phyloP scores from a whole-genome alignment of 2,329 filamentous ascomycete genomes.

The Aureobasidium sp. region DNA sequence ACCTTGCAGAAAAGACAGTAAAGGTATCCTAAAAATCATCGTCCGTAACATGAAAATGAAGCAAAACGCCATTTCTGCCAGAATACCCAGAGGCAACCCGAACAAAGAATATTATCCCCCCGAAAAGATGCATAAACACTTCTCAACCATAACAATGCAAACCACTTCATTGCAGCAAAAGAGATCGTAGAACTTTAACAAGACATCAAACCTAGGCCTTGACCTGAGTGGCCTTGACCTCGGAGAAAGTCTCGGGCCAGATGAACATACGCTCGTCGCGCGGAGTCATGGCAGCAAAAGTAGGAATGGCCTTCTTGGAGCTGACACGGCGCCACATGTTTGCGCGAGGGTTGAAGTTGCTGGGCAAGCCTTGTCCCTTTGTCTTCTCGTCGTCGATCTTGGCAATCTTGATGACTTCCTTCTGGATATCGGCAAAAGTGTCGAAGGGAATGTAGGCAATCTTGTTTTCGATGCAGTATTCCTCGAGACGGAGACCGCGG shows the following conservation, averaged over 20 bases:
- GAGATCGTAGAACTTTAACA: not conserved
- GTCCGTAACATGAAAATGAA: not conserved
- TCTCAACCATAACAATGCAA: constrained; percentile 5
- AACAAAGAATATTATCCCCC: not conserved
- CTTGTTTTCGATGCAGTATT: constrained; percentile 57
- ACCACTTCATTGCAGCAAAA: not conserved
- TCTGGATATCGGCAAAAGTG: constrained; percentile 60
- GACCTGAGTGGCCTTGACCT: constrained; percentile 15
- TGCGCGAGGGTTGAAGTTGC: constrained; percentile 59
- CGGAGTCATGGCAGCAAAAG: constrained; percentile 46
- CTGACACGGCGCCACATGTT: constrained; percentile 61
- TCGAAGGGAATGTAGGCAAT: constrained; percentile 58
- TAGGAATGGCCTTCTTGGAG: constrained; percentile 49
- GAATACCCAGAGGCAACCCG: not conserved
- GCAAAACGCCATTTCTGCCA: not conserved
- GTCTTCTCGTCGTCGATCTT: constrained; percentile 56
- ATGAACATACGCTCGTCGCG: constrained; percentile 52
- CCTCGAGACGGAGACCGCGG: constrained; percentile 56
- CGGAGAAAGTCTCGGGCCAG: constrained; percentile 52
- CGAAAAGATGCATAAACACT: not conserved
- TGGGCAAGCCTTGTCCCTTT: constrained; percentile 52
- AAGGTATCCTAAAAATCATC: not conserved
- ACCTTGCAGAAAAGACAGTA: not conserved
- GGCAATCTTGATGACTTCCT: constrained; percentile 51
- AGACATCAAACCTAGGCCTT: not conserved